Conservation (phyloP, 495 filamentous ascomycete species). For the Pyrenopolyporus hunteri region DNA sequence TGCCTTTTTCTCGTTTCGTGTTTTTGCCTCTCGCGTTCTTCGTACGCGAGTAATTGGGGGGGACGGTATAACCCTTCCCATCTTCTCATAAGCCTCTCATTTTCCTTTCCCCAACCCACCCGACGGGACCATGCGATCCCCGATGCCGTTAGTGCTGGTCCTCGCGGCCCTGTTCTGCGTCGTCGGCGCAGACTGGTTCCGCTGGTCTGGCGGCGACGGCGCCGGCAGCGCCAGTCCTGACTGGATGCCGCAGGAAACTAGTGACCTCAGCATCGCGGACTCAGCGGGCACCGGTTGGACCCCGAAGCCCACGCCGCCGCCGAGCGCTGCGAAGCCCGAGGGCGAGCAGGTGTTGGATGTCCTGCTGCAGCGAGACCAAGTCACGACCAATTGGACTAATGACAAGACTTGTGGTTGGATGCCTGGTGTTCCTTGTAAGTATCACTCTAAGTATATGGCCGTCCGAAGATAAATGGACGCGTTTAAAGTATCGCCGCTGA, state of each 20-base stretch:
- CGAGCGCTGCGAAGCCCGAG: conserved; percentile 3
- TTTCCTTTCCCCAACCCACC: background rate
- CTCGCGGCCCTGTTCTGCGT: conserved; percentile 16
- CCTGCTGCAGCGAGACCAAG: conserved; percentile 8
- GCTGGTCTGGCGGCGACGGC: conserved; percentile 29
- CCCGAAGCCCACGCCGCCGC: conserved; percentile 38
- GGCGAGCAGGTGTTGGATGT: conserved; percentile 24
- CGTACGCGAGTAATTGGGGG: background rate
- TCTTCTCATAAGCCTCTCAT: background rate
- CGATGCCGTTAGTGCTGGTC: conserved; percentile 4
- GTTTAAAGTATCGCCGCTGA: background rate
- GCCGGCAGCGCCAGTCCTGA: background rate
- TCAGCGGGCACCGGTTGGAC: conserved; percentile 26
- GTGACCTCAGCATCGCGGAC: background rate
- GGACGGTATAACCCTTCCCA: background rate
- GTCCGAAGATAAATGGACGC: background rate
- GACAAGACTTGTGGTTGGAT: conserved; percentile 46
- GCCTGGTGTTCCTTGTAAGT: conserved; percentile 43
- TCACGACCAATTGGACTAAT: conserved; percentile 40
- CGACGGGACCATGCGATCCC: conserved; percentile 21
- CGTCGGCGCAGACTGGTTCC: conserved; percentile 30
- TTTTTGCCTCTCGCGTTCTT: background rate
- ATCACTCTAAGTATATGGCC: background rate
- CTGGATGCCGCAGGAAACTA: conserved; percentile 27
- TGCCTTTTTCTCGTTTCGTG: background rate